Base-by-base conservation (phyloP, 768 basidiomycete species). In the Boletus speciosus region DNA sequence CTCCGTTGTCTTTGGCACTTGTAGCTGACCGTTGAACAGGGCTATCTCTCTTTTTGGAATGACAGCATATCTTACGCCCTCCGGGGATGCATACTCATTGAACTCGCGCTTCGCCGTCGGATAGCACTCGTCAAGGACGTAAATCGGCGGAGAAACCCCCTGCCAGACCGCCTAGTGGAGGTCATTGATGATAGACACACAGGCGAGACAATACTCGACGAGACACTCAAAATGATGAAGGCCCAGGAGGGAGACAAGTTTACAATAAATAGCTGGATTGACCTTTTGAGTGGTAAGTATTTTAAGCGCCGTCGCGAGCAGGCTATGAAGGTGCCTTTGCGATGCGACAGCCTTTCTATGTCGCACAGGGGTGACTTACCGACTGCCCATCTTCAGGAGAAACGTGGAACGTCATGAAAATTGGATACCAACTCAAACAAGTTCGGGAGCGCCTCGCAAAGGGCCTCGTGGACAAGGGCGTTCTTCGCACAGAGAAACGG, bases 371-470 rank as follows among this genome's bases (percentile, higher is more conserved):
- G 35, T n/a, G n/a, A 45, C 51, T 53, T 14, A 55, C 50, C 12
- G 12, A 58, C 16, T 21, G 2, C 41, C 37, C 44, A 14, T 35
- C n/a, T 41, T 27, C 16, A 98, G 95, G 96, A 51, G 96, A 99
- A 75, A 98, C 96, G 45, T 99, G 96, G 96, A 99, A 98, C 72
- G 94, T 99, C 8, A 93, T 98, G 88, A 98, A 98, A 75, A 98
- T 99, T 51, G 95, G 95, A 23, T 99, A 93, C 73, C 96, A 99
- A 72, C 85, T 99, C 44, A 98, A 98, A 72, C 96, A 98, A 74
- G 96, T 98, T 38, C 88, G 96, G 43, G 96, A 99, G 74, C 90
- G 96, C 16, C 86, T 99, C 38, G 94, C 95, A 14, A 99, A 99
- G 70, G 85, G 96, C 3, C 83, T 99, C 38, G 96, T 98, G 48